Conservation (phyloP, 2,329 filamentous ascomycete genomes). For the Verticillium alfalfae region DNA sequence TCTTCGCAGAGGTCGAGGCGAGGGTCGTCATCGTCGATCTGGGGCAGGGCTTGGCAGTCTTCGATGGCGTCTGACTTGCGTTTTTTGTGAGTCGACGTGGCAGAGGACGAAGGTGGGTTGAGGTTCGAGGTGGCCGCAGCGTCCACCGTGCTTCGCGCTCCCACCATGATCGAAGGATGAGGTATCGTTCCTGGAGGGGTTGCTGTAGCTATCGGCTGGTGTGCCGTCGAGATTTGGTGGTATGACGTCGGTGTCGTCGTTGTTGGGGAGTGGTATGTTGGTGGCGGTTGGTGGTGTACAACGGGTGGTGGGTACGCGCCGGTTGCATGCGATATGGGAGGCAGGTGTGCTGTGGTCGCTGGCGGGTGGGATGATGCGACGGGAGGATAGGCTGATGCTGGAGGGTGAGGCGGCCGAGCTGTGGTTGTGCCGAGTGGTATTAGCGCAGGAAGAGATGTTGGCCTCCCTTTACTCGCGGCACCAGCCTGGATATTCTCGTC, state of each 20-base stretch:
- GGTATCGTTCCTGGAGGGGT: not conserved
- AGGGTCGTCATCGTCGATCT: not conserved
- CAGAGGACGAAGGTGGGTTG: constrained; percentile 1
- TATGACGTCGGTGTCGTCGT: not conserved
- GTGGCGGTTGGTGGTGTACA: not conserved
- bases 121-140: not conserved
- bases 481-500: not conserved
- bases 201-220: not conserved
- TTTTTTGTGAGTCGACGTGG: constrained; percentile 4
- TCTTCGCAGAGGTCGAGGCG: not conserved
- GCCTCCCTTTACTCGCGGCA: not conserved
- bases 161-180: not conserved
- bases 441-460: not conserved
- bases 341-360: not conserved
- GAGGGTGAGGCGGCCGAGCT: not conserved
- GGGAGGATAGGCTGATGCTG: not conserved
- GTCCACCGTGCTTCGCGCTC: not conserved
- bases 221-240: not conserved
- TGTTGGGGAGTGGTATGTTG: not conserved
- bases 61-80: constrained; percentile 8
- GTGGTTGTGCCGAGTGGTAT: not conserved
- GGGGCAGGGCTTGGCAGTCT: not conserved
- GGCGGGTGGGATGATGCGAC: not conserved
- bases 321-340: not conserved
- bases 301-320: not conserved